phyloP scores from a whole-genome alignment of 2,329 filamentous ascomycete species.

The Aspergillus brasiliensis region DNA sequence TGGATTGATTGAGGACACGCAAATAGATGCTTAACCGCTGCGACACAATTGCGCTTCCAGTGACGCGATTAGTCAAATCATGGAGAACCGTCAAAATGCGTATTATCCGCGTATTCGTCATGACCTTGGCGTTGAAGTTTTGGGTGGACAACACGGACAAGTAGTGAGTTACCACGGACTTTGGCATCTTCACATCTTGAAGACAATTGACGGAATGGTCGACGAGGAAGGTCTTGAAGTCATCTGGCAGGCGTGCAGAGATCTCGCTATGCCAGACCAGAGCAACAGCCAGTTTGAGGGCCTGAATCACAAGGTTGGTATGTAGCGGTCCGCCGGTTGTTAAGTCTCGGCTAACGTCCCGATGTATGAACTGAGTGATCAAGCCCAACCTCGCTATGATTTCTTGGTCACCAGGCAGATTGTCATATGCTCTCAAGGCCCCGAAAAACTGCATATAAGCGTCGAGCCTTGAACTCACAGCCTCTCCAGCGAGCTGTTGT shows the following conservation, averaged over 20 bases:
- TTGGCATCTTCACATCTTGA: slow-evolving; percentile 68
- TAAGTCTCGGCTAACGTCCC: slow-evolving; percentile 71
- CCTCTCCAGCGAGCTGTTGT: slow-evolving; percentile 75
- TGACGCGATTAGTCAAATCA: slow-evolving; percentile 70
- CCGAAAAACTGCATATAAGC: slow-evolving; percentile 80
- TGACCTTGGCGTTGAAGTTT: slow-evolving; percentile 72
- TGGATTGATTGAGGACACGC: slow-evolving; percentile 72
- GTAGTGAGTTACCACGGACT: slow-evolving; percentile 75
- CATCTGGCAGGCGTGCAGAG: slow-evolving; percentile 68
- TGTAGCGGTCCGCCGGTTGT: slow-evolving; percentile 59
- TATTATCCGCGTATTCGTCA: slow-evolving; percentile 71
- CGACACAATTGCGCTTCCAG: slow-evolving; percentile 77
- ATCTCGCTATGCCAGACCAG: slow-evolving; percentile 76
- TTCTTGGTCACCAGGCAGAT: slow-evolving; percentile 72
- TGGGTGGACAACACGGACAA: slow-evolving; percentile 81
- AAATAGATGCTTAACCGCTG: slow-evolving; percentile 78
- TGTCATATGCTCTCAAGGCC: slow-evolving; percentile 78
- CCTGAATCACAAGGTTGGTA: slow-evolving; percentile 72
- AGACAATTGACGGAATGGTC: slow-evolving; percentile 78
- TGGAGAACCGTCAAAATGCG: slow-evolving; percentile 71
- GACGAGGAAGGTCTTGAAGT: slow-evolving; percentile 78
- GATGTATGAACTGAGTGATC: slow-evolving; percentile 78
- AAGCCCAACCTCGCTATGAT: slow-evolving; percentile 74
- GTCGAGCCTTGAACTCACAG: slow-evolving; percentile 74
- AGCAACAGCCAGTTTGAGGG: slow-evolving; percentile 73